phyloP scores from a whole-genome alignment of 1,284 basidiomycete species.

The Heliocybe sulcata region DNA sequence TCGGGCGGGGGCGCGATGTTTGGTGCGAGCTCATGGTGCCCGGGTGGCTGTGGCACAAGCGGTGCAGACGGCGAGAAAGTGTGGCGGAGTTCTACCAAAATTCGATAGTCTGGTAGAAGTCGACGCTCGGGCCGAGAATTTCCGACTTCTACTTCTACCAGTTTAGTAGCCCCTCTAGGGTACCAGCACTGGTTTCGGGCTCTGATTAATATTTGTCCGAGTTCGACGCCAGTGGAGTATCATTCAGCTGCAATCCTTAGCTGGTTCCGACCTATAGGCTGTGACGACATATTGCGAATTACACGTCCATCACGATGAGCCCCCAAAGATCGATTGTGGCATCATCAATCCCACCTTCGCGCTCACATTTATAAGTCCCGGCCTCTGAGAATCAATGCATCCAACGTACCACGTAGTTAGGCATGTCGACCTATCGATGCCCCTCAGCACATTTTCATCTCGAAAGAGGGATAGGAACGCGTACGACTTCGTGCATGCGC shows the following conservation, averaged over 20 bases:
- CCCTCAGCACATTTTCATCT: not conserved
- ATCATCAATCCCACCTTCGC: slow-evolving; percentile 42
- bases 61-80: too few relatives aligned
- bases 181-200: too few relatives aligned
- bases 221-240: too few relatives aligned
- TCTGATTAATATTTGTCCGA: too few relatives aligned
- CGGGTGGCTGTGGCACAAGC: too few relatives aligned
- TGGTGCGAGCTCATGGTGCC: too few relatives aligned
- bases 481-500: slow-evolving; percentile 54
- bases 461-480: slow-evolving; percentile 15
- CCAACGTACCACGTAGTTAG: slow-evolving; percentile 49
- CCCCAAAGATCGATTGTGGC: slow-evolving; percentile 28
- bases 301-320: not conserved
- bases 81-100: too few relatives aligned
- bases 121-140: too few relatives aligned
- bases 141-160: not conserved
- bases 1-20: not conserved
- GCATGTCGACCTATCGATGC: slow-evolving; percentile 50
- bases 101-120: too few relatives aligned
- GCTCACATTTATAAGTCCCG: not conserved
- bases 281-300: too few relatives aligned
- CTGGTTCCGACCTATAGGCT: too few relatives aligned
- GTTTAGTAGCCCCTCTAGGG: not conserved
- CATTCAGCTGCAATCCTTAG: too few relatives aligned
- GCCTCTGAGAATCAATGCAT: not conserved